Evolutionary conservation across 805 yeast species (phyloP).

Genomic region (Ogataea pilisensis): DNA sequence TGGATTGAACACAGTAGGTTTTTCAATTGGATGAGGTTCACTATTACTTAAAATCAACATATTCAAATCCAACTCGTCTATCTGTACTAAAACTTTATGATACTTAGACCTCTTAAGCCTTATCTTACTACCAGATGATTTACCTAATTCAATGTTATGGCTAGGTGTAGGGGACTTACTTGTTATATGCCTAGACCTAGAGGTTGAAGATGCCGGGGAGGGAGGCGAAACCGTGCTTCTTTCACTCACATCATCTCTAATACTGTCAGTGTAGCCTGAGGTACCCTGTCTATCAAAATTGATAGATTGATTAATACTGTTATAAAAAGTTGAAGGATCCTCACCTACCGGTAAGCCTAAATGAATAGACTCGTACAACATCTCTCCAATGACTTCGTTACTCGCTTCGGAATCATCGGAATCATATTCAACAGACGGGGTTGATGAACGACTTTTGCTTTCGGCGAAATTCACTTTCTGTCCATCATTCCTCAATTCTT

Average conservation of each 20-base stretch:
- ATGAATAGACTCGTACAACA: conserved; percentile 76
- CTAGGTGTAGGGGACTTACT: conserved; percentile 9
- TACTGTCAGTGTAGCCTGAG: conserved; percentile 2
- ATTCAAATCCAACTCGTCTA: conserved; percentile 48
- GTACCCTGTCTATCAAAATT: conserved; percentile 4
- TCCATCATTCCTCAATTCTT: background rate
- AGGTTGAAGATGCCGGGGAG: conserved; percentile 7
- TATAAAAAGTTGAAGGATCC: conserved; percentile 43
- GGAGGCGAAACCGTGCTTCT: conserved; percentile 8
- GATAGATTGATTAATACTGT: conserved; percentile 45
- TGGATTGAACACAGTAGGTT: conserved; percentile 23
- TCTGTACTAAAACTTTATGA: conserved; percentile 56
- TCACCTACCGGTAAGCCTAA: conserved; percentile 51
- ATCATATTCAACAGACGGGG: conserved; percentile 4
- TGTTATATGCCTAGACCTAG: conserved; percentile 8
- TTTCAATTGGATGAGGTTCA: conserved; percentile 29
- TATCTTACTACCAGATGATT: conserved; percentile 37
- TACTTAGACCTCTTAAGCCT: conserved; percentile 59
- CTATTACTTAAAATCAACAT: conserved; percentile 41
- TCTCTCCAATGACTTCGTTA: conserved; percentile 47
- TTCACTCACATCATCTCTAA: conserved; percentile 5
- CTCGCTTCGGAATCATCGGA: conserved; percentile 18
- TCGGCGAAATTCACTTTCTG: background rate
- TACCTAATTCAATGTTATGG: conserved; percentile 31
- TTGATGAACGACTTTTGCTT: background rate